These are phyloP conservation scores for Plectosphaerella sp. DNA, from an alignment of 2,329 filamentous ascomycete genomes.

Conservation along the genomic window DNA sequence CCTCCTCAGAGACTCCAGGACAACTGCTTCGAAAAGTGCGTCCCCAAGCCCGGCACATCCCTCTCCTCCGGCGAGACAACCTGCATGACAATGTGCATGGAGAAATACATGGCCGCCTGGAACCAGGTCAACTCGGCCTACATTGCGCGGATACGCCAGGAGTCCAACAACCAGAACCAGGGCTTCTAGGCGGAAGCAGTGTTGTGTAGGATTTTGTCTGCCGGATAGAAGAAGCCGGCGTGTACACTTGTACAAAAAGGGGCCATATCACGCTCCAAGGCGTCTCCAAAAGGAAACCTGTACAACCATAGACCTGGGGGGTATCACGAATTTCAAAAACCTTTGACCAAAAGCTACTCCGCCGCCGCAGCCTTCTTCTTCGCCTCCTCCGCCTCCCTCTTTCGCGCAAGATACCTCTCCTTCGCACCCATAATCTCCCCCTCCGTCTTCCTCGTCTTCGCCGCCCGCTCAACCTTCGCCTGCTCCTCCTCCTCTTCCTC, in stretches of 20 bases:
- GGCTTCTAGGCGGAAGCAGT: background rate
- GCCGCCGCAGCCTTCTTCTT: constrained; percentile 43
- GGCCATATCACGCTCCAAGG: no score
- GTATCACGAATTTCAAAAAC: background rate
- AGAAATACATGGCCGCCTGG: constrained; percentile 81
- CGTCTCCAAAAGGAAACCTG: background rate
- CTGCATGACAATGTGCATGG: constrained; percentile 74
- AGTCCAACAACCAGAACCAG: constrained; percentile 32
- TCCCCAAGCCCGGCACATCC: constrained; percentile 63
- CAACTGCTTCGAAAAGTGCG: constrained; percentile 75
- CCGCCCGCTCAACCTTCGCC: constrained; percentile 56
- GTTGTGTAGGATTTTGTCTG: background rate
- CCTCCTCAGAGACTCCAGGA: constrained; percentile 67
- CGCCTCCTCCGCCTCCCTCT: constrained; percentile 67
- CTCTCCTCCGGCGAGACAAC: constrained; percentile 64
- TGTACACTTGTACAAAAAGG: background rate
- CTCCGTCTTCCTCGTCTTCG: constrained; percentile 76
- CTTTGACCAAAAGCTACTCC: constrained; percentile 12
- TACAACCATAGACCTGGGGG: background rate
- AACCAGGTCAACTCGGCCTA: constrained; percentile 69
- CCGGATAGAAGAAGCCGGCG: background rate
- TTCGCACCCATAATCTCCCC: constrained; percentile 72
- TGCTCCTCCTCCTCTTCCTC: constrained; percentile 62
- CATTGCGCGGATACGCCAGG: constrained; percentile 58
- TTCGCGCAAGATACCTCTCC: constrained; percentile 75